A percentile compares a stretch with the other conserved stretches of the same genome.
Conservation (phyloP, 169 alveolate species). For the Cryptosporidium parvum region DNA sequence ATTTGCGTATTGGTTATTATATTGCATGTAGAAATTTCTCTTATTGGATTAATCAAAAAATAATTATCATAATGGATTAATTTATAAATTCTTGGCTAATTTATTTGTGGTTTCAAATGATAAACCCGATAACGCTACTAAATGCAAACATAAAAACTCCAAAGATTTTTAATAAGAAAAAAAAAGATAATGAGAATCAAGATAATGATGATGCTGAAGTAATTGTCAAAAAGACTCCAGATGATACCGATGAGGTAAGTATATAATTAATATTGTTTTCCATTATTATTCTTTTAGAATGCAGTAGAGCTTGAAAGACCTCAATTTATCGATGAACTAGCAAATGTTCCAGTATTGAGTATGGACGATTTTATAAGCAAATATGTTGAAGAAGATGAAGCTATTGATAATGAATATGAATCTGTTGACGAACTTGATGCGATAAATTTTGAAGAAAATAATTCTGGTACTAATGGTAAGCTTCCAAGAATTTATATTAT, state of each 20-base stretch:
- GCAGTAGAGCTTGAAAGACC: background rate
- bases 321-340: slow-evolving; percentile 70
- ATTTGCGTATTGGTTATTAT: background rate
- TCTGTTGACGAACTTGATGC: slow-evolving; percentile 20
- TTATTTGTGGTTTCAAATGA: slow-evolving; percentile 9
- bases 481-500: background rate
- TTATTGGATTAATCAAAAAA: background rate
- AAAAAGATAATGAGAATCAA: slow-evolving; percentile 3
- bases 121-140: slow-evolving; percentile 24
- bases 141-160: slow-evolving; percentile 40
- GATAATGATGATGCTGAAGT: slow-evolving; percentile 33
- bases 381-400: slow-evolving; percentile 39
- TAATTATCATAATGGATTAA: background rate
- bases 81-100: background rate
- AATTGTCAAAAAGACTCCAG: background rate
- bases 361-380: slow-evolving; percentile 71
- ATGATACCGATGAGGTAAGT: slow-evolving; percentile 27
- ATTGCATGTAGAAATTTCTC: background rate
- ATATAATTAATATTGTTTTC: background rate
- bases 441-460: slow-evolving; percentile 17
- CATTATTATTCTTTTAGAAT: slow-evolving; percentile 29
- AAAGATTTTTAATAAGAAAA: slow-evolving; percentile 18
- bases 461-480: slow-evolving; percentile 12
- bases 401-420: background rate
- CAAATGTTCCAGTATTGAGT: slow-evolving; percentile 48